These are phyloP conservation scores for Russula emetica DNA, from an alignment of 768 basidiomycete genomes.

Conservation along the genomic window DNA sequence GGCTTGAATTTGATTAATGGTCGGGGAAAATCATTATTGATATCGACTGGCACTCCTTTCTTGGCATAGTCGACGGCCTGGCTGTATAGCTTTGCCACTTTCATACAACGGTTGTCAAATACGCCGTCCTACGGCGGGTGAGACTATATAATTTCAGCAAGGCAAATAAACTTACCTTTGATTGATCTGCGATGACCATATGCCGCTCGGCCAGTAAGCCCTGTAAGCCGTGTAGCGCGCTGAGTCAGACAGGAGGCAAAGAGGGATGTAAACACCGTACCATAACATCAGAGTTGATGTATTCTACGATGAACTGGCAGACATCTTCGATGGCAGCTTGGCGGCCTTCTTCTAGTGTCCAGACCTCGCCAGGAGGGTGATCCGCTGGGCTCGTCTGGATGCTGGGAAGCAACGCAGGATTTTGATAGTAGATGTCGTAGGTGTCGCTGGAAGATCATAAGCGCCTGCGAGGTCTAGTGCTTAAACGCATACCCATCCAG, in stretches of 20 bases:
- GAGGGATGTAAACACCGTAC: conserved; percentile 37
- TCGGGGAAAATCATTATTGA: conserved; percentile 45
- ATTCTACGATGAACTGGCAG: conserved; percentile 76
- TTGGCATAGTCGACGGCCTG: conserved; percentile 81
- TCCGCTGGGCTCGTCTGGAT: conserved; percentile 46
- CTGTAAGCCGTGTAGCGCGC: conserved; percentile 36
- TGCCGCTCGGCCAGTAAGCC: conserved; percentile 68
- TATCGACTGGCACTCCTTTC: conserved; percentile 61
- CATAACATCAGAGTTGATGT: conserved; percentile 76
- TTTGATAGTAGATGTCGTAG: conserved; percentile 54
- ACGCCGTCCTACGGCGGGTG: conserved; percentile 50
- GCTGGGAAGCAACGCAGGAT: conserved; percentile 52
- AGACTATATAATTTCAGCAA: neutral
- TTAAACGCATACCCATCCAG: conserved; percentile 57
- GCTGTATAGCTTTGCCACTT: conserved; percentile 57
- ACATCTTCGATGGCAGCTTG: conserved; percentile 62
- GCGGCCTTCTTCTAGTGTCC: conserved; percentile 7
- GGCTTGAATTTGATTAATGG: conserved; percentile 65
- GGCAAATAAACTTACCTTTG: conserved; percentile 42
- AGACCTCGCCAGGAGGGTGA: neutral
- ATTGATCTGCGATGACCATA: conserved; percentile 73
- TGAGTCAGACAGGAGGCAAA: neutral
- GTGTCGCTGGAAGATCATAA: conserved; percentile 45
- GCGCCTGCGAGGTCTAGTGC: neutral
- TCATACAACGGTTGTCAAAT: conserved; percentile 50